These are phyloP conservation scores for Cucurbitaria berberidis DNA, from an alignment of 2,329 filamentous ascomycete species.

Conservation along the genomic window DNA sequence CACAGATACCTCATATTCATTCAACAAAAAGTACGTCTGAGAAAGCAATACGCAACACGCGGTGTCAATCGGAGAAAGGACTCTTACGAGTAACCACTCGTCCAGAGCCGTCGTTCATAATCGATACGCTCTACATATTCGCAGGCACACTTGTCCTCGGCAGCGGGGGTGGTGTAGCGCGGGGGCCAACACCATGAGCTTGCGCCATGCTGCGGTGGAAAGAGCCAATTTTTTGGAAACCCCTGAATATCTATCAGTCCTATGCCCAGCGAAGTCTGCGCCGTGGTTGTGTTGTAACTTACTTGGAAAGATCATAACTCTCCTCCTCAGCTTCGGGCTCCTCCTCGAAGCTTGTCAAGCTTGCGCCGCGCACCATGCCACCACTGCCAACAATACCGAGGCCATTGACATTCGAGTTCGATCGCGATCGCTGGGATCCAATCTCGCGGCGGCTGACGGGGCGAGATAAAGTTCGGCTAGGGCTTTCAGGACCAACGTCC, in stretches of 20 bases:
- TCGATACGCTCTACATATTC: conserved; percentile 26
- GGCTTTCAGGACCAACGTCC: conserved; percentile 42
- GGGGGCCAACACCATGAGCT: conserved; percentile 34
- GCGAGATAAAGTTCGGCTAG: conserved; percentile 43
- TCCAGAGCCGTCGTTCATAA: not conserved
- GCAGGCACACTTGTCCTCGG: conserved; percentile 31
- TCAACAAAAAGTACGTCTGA: not conserved
- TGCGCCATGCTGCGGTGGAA: conserved; percentile 51
- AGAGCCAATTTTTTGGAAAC: conserved; percentile 57
- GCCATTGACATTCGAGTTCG: conserved; percentile 40
- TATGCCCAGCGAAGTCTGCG: not conserved
- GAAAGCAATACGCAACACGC: not conserved
- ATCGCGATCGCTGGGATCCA: conserved; percentile 34
- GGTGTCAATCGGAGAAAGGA: not conserved
- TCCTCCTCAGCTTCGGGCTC: conserved; percentile 54
- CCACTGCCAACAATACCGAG: conserved; percentile 31
- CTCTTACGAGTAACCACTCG: not conserved
- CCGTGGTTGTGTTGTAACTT: conserved; percentile 27
- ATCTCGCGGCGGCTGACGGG: conserved; percentile 44
- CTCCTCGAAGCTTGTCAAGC: conserved; percentile 45
- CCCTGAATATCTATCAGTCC: conserved; percentile 43
- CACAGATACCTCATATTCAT: too few species aligned
- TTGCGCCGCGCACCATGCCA: conserved; percentile 45
- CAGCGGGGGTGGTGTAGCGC: conserved; percentile 22
- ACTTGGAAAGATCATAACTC: conserved; percentile 58